Evolutionary conservation across 139 green algal genomes (phyloP).

Genomic region (Edaphochlamys debaryana): DNA sequence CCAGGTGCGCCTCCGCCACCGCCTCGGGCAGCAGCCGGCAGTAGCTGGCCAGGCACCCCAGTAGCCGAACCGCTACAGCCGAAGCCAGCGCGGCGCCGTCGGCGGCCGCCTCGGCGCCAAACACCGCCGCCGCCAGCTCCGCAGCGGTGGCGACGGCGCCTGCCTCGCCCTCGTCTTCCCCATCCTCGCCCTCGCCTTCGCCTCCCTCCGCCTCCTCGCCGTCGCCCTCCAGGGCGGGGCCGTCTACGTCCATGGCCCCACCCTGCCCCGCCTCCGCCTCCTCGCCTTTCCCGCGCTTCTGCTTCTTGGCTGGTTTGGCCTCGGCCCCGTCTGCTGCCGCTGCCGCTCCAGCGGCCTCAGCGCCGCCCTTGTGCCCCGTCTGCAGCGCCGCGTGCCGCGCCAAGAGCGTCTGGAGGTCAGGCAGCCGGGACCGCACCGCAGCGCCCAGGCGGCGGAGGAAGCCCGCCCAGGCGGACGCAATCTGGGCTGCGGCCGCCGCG

Average conservation of each 20-base stretch:
- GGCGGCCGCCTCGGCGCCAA: not conserved
- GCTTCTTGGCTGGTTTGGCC: not conserved
- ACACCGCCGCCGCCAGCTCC: slow-evolving; percentile 32
- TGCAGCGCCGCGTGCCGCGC: slow-evolving; percentile 43
- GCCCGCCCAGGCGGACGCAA: not conserved
- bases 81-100: not conserved
- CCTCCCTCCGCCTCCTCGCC: not conserved
- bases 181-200: not conserved
- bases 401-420: slow-evolving; percentile 61
- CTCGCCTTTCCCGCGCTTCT: not conserved
- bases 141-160: slow-evolving; percentile 1
- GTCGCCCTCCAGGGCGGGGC: too few species aligned
- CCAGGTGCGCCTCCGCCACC: slow-evolving; percentile 53
- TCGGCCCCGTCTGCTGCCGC: not conserved
- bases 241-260: not conserved
- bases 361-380: not conserved
- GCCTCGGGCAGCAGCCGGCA: slow-evolving; percentile 52
- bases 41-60: slow-evolving; percentile 42
- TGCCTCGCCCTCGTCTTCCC: not conserved
- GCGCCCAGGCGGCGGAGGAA: slow-evolving; percentile 26
- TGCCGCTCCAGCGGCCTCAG: not conserved
- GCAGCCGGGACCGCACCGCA: slow-evolving; percentile 44
- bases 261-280: not conserved
- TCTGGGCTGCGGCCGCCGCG: not conserved
- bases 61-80: slow-evolving; percentile 23